Conservation (phyloP, 1,139 yeast genomes). For the Meyerozyma smithsonii region DNA sequence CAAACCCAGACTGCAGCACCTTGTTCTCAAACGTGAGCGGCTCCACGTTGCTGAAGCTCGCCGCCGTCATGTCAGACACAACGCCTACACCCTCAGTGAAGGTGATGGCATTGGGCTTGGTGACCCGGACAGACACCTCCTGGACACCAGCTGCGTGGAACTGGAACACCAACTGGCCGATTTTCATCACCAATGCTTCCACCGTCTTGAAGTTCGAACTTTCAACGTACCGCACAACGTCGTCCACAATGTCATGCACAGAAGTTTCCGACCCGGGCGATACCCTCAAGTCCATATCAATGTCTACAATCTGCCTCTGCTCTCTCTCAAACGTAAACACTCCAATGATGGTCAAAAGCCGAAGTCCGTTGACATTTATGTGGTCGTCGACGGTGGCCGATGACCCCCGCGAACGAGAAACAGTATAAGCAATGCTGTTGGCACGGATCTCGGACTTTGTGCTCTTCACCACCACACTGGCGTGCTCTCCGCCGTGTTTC, state of each 20-base stretch:
- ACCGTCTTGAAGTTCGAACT: constrained; percentile 80
- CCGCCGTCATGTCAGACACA: constrained; percentile 47
- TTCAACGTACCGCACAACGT: constrained; percentile 58
- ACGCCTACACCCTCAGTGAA: constrained; percentile 92
- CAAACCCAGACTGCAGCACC: constrained; percentile 8
- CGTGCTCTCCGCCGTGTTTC: constrained; percentile 49
- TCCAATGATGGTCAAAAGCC: constrained; percentile 75
- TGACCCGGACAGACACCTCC: constrained; percentile 52
- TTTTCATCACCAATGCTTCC: constrained; percentile 78
- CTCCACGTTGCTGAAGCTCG: constrained; percentile 24
- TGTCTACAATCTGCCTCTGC: constrained; percentile 67
- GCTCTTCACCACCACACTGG: constrained; percentile 40
- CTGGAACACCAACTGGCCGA: constrained; percentile 59
- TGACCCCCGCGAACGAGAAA: constrained; percentile 22
- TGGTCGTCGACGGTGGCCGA: constrained; percentile 25
- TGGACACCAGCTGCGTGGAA: constrained; percentile 25
- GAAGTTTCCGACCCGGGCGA: constrained; percentile 30
- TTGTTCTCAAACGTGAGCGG: constrained; percentile 14
- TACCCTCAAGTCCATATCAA: constrained; percentile 50
- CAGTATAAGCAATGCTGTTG: constrained; percentile 37
- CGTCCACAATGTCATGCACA: constrained; percentile 38
- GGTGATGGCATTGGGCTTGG: constrained; percentile 85
- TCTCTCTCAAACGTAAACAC: constrained; percentile 86
- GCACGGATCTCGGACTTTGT: constrained; percentile 58
- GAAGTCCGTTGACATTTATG: constrained; percentile 48